phyloP scores from a whole-genome alignment of 164 flowering plant species.

The Taxillus chinensis region DNA sequence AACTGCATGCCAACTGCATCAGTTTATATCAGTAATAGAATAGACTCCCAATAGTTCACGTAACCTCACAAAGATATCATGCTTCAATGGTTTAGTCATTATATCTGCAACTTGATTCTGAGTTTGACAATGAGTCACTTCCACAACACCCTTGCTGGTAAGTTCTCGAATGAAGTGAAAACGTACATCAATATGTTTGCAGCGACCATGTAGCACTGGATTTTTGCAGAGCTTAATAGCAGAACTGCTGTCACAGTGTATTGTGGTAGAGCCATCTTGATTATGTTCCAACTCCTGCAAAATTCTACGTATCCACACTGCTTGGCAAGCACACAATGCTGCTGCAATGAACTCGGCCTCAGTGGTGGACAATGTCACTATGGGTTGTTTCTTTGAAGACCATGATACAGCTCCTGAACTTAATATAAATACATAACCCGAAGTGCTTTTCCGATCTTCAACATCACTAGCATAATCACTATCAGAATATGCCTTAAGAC shows the following conservation, averaged over 20 bases:
- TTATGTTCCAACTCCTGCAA: not conserved
- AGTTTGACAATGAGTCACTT: not conserved
- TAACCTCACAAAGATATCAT: not conserved
- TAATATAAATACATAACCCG: not conserved
- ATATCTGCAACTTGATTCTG: not conserved
- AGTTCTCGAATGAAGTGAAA: not conserved
- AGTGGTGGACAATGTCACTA: not conserved
- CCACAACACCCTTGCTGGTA: not conserved
- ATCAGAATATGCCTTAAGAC: not conserved
- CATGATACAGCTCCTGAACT: not conserved
- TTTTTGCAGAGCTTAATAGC: not conserved
- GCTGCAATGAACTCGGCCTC: not conserved
- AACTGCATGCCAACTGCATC: not conserved
- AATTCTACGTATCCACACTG: not conserved
- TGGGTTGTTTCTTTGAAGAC: not conserved
- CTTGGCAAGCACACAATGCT: not conserved
- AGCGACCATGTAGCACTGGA: not conserved
- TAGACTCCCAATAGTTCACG: not conserved
- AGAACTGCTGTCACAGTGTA: not conserved
- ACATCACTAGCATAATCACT: not conserved
- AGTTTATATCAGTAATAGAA: not conserved
- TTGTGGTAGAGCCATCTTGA: not conserved
- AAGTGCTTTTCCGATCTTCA: not conserved
- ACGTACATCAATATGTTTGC: not conserved
- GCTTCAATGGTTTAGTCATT: not conserved